Conservation (phyloP, 768 basidiomycete species). For the Mycena leptocephala region DNA sequence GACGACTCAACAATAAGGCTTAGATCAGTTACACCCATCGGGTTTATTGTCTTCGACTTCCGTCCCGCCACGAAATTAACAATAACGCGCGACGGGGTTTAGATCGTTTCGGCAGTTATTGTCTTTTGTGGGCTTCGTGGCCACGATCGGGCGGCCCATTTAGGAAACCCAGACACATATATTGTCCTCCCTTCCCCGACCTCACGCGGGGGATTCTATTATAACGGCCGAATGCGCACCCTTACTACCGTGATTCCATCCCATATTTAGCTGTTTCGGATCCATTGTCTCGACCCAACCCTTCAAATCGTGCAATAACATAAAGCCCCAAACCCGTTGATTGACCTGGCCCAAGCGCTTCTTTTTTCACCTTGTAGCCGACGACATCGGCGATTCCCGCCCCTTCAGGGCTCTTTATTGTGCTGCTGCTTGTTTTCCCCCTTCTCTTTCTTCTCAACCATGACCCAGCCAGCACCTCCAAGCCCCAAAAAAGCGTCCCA, state of each 20-base stretch:
- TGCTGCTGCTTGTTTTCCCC: background rate
- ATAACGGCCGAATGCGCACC: background rate
- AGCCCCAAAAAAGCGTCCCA: conserved; percentile 21
- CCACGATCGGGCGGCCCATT: conserved; percentile 25
- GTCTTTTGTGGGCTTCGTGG: conserved; percentile 15
- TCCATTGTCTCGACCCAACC: conserved; percentile 24
- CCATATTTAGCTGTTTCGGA: conserved; percentile 16
- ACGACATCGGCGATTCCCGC: conserved; percentile 17
- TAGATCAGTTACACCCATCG: conserved; percentile 21
- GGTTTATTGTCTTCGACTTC: conserved; percentile 28
- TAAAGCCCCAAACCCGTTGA: background rate
- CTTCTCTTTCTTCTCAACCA: conserved; percentile 20
- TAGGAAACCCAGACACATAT: conserved; percentile 22
- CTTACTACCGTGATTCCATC: background rate
- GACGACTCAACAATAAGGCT: conserved; percentile 26
- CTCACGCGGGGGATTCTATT: conserved; percentile 10
- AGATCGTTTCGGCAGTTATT: conserved; percentile 24
- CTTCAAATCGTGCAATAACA: background rate
- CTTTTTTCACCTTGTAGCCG: conserved; percentile 19
- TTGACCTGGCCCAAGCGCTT: background rate
- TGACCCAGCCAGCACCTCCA: conserved; percentile 15
- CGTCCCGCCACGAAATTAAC: background rate
- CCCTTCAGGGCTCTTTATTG: conserved; percentile 17
- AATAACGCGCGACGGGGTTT: conserved; percentile 26
- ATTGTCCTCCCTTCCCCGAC: background rate